These are phyloP conservation scores for Spathaspora passalidarum DNA, from an alignment of 805 yeast genomes.

Conservation along the genomic window DNA sequence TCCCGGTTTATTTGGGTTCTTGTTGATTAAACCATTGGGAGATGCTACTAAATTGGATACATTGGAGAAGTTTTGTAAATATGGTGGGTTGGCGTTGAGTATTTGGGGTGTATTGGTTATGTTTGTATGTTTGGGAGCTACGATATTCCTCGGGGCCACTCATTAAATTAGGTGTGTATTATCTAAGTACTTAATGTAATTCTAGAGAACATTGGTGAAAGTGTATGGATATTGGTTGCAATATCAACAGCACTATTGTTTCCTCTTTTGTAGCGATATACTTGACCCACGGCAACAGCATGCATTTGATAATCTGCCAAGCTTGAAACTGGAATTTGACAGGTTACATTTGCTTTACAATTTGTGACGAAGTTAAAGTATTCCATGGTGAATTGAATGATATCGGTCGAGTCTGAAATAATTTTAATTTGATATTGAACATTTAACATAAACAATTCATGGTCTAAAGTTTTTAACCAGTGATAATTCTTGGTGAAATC, in stretches of 20 bases:
- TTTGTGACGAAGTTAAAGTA: constrained; percentile 15
- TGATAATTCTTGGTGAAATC: constrained; percentile 18
- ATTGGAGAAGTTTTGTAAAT: constrained; percentile 31
- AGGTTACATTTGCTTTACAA: constrained; percentile 12
- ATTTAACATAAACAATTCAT: constrained; percentile 21
- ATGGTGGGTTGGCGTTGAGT: constrained; percentile 42
- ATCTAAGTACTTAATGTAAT: neutral
- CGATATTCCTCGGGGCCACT: constrained; percentile 41
- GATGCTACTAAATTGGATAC: constrained; percentile 23
- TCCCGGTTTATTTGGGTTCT: constrained; percentile 75
- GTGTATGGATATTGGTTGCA: neutral
- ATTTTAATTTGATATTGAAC: constrained; percentile 25
- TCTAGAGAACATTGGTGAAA: neutral
- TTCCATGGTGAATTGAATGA: constrained; percentile 11
- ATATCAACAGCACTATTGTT: neutral
- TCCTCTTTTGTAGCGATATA: neutral
- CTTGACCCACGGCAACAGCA: neutral
- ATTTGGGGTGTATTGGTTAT: constrained; percentile 56
- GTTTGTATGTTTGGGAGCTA: constrained; percentile 52
- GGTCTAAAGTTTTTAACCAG: constrained; percentile 19
- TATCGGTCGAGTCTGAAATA: constrained; percentile 2
- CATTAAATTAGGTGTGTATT: constrained; percentile 19
- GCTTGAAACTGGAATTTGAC: neutral
- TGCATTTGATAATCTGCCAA: neutral
- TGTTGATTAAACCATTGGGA: constrained; percentile 42